Evolutionary conservation across 1,284 basidiomycete species (phyloP).

Genomic region (Phellinidium pouzarii): DNA sequence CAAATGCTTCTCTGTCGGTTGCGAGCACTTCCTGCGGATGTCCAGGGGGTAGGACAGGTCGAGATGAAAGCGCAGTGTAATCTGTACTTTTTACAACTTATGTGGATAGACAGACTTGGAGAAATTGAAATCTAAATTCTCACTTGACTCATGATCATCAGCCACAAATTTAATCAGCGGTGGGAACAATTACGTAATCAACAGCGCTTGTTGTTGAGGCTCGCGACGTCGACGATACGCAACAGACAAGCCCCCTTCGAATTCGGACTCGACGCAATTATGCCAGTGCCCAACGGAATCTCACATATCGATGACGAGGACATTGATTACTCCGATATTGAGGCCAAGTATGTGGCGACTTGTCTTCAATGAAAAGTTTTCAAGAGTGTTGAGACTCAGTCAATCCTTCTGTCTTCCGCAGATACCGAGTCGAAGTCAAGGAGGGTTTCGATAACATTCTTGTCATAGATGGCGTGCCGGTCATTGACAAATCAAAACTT

Average conservation of each 20-base stretch:
- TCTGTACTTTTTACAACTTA: not conserved
- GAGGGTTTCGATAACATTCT: slow-evolving; percentile 84
- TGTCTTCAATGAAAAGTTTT: slow-evolving; percentile 12
- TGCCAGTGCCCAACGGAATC: slow-evolving; percentile 30
- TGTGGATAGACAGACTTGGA: not conserved
- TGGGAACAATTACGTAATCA: not conserved
- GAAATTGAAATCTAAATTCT: not conserved
- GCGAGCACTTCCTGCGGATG: no score
- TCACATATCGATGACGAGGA: slow-evolving; percentile 48
- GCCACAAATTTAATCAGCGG: not conserved
- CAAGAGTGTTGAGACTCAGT: not conserved
- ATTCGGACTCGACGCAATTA: slow-evolving; percentile 15
- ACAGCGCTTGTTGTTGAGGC: not conserved
- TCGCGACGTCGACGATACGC: not conserved
- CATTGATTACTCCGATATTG: slow-evolving; percentile 93
- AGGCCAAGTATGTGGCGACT: slow-evolving; percentile 65
- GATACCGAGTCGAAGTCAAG: slow-evolving; percentile 75
- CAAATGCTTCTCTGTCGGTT: not conserved
- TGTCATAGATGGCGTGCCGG: slow-evolving; percentile 81
- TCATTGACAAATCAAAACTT: slow-evolving; percentile 78
- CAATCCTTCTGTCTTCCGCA: slow-evolving; percentile 29
- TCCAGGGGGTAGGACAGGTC: not conserved
- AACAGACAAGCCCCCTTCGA: not conserved
- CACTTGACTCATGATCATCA: not conserved
- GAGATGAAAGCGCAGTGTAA: not conserved